Evolutionary conservation across 768 basidiomycete species (phyloP).

Genomic region (Coprinopsis strossmayeri): DNA sequence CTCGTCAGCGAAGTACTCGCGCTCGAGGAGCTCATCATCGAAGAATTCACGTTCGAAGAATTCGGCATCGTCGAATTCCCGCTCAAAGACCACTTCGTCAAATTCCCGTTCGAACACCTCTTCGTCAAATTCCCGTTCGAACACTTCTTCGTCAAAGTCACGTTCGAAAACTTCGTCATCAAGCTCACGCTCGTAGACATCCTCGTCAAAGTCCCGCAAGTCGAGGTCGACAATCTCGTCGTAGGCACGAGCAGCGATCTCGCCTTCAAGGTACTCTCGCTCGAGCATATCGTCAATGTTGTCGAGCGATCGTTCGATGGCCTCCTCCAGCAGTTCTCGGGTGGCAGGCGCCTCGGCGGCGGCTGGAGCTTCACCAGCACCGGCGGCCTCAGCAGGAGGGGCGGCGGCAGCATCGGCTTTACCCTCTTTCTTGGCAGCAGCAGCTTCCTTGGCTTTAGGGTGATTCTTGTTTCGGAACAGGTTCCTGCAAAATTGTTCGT

Average conservation of each 20-base stretch:
- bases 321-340: background rate
- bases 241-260: too few relatives aligned
- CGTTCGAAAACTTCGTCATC: background rate
- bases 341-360: background rate
- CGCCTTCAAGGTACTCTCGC: too few relatives aligned
- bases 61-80: background rate
- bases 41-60: background rate
- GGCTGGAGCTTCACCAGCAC: background rate
- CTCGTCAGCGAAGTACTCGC: constrained; percentile 4
- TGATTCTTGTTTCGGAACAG: constrained; percentile 1
- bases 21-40: background rate
- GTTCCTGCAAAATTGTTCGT: background rate
- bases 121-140: background rate
- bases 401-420: background rate
- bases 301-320: background rate
- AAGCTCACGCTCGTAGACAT: constrained; percentile 4
- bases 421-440: constrained; percentile 4
- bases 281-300: constrained; percentile 1
- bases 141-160: background rate
- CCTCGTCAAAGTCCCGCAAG: constrained; percentile 3
- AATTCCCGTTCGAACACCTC: background rate
- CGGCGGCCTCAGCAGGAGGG: background rate
- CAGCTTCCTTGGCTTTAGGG: constrained; percentile 1
- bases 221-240: too few relatives aligned
- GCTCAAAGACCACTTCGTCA: background rate